These are phyloP conservation scores for Sequoia sempervirens DNA, from an alignment of 75 land plant genomes.

Conservation along the genomic window DNA sequence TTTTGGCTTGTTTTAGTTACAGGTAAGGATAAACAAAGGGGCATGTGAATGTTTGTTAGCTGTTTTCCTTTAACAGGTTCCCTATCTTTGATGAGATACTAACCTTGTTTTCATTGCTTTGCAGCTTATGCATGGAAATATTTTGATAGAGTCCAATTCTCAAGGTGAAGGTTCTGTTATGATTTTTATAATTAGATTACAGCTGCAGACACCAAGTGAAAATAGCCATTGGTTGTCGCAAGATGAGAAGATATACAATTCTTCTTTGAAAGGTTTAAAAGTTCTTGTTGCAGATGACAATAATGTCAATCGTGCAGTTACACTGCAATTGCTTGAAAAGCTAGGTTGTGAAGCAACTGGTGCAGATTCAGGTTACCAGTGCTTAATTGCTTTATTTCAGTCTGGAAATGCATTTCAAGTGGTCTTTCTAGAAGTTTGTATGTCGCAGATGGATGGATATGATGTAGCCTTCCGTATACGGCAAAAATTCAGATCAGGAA, in stretches of 20 bases:
- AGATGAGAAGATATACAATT: slow-evolving; percentile 18
- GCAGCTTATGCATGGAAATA: slow-evolving; percentile 92
- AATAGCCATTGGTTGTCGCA: slow-evolving; percentile 8
- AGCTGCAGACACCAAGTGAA: slow-evolving; percentile 20
- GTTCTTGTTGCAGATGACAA: slow-evolving; percentile 79
- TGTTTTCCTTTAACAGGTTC: not conserved
- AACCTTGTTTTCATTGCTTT: not conserved
- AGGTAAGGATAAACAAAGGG: too few relatives aligned
- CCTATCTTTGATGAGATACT: not conserved
- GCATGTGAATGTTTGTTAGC: not conserved
- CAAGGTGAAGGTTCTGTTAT: slow-evolving; percentile 46
- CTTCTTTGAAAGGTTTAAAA: slow-evolving; percentile 52
- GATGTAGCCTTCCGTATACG: slow-evolving; percentile 72
- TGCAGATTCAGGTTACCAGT: slow-evolving; percentile 78
- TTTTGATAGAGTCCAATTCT: slow-evolving; percentile 56
- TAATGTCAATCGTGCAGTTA: slow-evolving; percentile 66
- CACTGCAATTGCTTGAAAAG: slow-evolving; percentile 60
- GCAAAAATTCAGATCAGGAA: slow-evolving; percentile 47
- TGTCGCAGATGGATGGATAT: slow-evolving; percentile 96
- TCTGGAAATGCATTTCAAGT: slow-evolving; percentile 43
- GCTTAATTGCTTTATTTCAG: slow-evolving; percentile 45
- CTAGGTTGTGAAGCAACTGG: slow-evolving; percentile 74
- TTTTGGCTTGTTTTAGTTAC: too few relatives aligned
- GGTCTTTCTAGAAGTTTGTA: slow-evolving; percentile 68
- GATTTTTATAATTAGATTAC: slow-evolving; percentile 65